These are phyloP conservation scores for Scheffersomyces ergatensis DNA, from an alignment of 805 yeast species.

Conservation along the genomic window DNA sequence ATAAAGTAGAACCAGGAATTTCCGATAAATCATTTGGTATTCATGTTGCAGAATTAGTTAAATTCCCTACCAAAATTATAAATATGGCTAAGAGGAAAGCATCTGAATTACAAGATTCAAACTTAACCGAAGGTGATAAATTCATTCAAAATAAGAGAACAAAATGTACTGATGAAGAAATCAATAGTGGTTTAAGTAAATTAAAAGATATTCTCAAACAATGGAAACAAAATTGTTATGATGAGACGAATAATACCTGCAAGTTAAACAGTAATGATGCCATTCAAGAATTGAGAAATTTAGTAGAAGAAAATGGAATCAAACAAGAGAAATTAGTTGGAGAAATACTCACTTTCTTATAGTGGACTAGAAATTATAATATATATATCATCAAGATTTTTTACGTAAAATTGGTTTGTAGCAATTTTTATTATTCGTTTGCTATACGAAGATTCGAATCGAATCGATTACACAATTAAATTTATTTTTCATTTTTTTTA, in stretches of 20 bases:
- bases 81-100: slow-evolving; percentile 96
- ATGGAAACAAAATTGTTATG: slow-evolving; percentile 51
- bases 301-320: not conserved
- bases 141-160: slow-evolving; percentile 46
- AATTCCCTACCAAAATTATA: slow-evolving; percentile 86
- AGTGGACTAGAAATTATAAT: no score
- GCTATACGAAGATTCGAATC: no score
- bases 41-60: slow-evolving; percentile 94
- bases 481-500: no score
- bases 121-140: slow-evolving; percentile 30
- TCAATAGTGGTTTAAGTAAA: slow-evolving; percentile 50
- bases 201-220: slow-evolving; percentile 47
- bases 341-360: not conserved
- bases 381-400: no score
- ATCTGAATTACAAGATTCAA: slow-evolving; percentile 69
- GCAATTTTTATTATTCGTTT: no score
- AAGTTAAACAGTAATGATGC: slow-evolving; percentile 35
- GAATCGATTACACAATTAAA: no score
- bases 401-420: no score
- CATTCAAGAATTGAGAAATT: slow-evolving; percentile 11
- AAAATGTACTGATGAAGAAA: slow-evolving; percentile 51
- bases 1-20: slow-evolving; percentile 95
- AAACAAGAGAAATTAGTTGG: not conserved
- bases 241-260: slow-evolving; percentile 30
- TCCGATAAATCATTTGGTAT: slow-evolving; percentile 96